Base-by-base conservation (phyloP, 371 early-diverging fungal species). In the Mucor lusitanicus region DNA sequence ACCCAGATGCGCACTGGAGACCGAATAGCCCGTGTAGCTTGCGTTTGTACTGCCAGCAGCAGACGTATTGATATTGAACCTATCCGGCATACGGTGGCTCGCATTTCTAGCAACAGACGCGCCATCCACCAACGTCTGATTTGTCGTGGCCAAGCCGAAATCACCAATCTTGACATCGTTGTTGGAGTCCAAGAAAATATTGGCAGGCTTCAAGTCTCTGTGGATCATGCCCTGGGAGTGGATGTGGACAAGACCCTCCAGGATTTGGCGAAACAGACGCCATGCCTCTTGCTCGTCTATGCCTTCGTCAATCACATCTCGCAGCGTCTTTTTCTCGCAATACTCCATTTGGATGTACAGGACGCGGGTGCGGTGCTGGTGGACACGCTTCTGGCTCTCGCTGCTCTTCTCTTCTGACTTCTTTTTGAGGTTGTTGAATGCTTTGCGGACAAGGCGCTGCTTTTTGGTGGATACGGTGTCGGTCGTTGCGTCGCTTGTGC, bases 321-420 rank as follows among this genome's bases (percentile, higher is more conserved):
- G 85, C 6, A 98, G 79, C 0, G 98, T 97, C 67, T 94, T 93
- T 59, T 95, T 91, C 71, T 96, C 97, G 73, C 98, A 98, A 73
- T 96, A 97, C 78, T 98, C 97, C 98, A 98, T 98, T 75, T 98
- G 98, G 65, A 98, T 98, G 63, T 96, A 97, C 37, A 97, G 80
- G 3, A 90, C 85, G 28, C 87, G 77, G 9, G 87, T 83, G 3
- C 81, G 76, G n/a, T 72, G 70, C 17, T 72, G 69, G 27, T 65
- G 48, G 21, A 57, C 54, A 70, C 71, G 61, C 61, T 72, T 63
- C 57, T 74, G 50, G 37, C 66, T 67, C 27, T 63, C 67, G 2
- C 17, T 60, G 33, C 69, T 71, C 56, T 74, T 76, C 1, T 65
- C 68, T 68, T 70, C 65, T 0, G 65, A 27, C 6, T 63, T 56